These are phyloP conservation scores for Penicillium maclennaniae DNA, from an alignment of 495 filamentous ascomycete species.

Conservation along the genomic window DNA sequence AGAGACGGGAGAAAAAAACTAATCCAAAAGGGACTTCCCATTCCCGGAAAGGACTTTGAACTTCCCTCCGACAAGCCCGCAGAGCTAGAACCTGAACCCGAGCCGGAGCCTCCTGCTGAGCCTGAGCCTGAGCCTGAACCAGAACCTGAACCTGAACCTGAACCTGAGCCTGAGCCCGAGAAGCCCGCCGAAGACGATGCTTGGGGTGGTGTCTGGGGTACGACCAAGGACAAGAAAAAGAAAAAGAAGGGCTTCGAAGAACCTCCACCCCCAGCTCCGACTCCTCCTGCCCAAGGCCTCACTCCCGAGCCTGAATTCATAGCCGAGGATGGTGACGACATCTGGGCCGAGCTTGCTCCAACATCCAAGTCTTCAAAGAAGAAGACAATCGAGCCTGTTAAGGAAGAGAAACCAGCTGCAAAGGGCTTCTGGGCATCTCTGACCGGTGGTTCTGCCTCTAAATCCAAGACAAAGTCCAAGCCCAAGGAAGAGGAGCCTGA, in stretches of 20 bases:
- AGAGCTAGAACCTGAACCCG: slow-evolving; percentile 14
- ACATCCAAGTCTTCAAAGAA: slow-evolving; percentile 34
- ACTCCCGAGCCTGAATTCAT: slow-evolving; percentile 40
- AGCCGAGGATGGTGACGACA: slow-evolving; percentile 18
- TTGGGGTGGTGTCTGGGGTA: slow-evolving; percentile 34
- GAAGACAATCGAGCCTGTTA: slow-evolving; percentile 33
- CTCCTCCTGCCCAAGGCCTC: slow-evolving; percentile 47
- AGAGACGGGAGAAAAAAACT: slow-evolving; percentile 37
- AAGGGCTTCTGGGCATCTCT: slow-evolving; percentile 48
- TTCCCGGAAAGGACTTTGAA: slow-evolving; percentile 36
- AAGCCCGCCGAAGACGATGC: slow-evolving; percentile 24
- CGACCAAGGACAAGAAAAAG: slow-evolving; percentile 46
- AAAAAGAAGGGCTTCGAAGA: slow-evolving; percentile 37
- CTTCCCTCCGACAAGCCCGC: slow-evolving; percentile 23
- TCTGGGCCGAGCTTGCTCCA: slow-evolving; percentile 38
- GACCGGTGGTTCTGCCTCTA: slow-evolving; percentile 30
- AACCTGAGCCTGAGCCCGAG: slow-evolving; percentile 23
- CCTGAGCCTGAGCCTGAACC: slow-evolving; percentile 18
- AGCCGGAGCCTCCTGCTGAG: slow-evolving; percentile 17
- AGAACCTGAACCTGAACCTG: slow-evolving; percentile 17
- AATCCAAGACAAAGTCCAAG: slow-evolving; percentile 27
- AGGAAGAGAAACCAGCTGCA: slow-evolving; percentile 30
- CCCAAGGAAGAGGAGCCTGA: slow-evolving; percentile 27
- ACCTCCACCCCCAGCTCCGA: slow-evolving; percentile 47
- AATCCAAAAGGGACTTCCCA: slow-evolving; percentile 32